phyloP scores from a whole-genome alignment of 176 grass and related monocot genomes.

The Saccharum officinarum region DNA sequence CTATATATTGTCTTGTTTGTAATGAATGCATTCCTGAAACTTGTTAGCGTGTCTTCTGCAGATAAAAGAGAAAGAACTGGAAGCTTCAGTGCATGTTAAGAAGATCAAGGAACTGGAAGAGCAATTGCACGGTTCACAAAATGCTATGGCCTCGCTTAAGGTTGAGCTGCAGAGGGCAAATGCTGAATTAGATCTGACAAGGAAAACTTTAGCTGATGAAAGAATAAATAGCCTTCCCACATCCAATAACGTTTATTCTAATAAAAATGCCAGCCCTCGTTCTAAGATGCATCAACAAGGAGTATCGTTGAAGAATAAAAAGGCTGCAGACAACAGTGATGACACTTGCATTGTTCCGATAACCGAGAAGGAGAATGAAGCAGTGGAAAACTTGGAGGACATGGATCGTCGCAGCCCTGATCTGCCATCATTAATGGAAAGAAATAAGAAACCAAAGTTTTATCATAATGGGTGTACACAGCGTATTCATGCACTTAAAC shows the following conservation, averaged over 20 bases:
- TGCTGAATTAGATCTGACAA: conserved; percentile 51
- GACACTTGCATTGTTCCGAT: conserved; percentile 8
- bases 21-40: conserved; percentile 35
- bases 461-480: conserved; percentile 79
- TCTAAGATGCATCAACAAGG: conserved; percentile 30
- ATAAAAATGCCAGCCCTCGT: conserved; percentile 30
- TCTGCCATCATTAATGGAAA: conserved; percentile 46
- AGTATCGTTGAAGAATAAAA: conserved; percentile 34
- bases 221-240: conserved; percentile 20
- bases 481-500: conserved; percentile 75
- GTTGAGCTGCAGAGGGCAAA: conserved; percentile 57
- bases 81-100: conserved; percentile 50
- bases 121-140: conserved; percentile 50
- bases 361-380: conserved; percentile 17
- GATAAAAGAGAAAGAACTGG: conserved; percentile 66
- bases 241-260: conserved; percentile 22
- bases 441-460: conserved; percentile 67
- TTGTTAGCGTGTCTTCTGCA: conserved; percentile 45
- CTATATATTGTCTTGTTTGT: conserved; percentile 3
- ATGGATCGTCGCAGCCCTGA: conserved; percentile 39
- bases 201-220: conserved; percentile 48
- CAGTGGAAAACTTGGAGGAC: conserved; percentile 38
- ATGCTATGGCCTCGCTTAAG: conserved; percentile 54
- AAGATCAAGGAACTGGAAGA: conserved; percentile 79
- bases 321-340: conserved; percentile 16